Conservation (phyloP, 73 alveolate genomes). For the Stentor roeselii region DNA sequence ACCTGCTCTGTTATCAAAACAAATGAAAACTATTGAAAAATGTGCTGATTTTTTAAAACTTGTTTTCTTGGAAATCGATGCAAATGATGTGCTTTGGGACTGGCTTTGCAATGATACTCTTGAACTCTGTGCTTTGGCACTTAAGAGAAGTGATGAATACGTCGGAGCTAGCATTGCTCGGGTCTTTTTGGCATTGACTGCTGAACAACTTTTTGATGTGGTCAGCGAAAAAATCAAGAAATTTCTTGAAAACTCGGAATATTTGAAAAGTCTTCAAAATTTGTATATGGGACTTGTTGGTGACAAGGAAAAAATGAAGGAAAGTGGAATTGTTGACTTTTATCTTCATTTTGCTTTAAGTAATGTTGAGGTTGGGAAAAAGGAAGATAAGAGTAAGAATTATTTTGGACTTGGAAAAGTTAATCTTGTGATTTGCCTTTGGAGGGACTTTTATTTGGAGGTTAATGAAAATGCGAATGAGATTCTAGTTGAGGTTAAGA, state of each 20-base stretch:
- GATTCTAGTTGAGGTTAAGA: conserved; percentile 48
- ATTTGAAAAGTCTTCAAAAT: background rate
- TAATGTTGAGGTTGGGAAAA: background rate
- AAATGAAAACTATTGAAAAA: conserved; percentile 23
- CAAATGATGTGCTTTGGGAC: conserved; percentile 51
- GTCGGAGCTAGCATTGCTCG: conserved; percentile 25
- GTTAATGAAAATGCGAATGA: conserved; percentile 54
- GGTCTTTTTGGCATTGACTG: background rate
- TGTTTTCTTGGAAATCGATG: conserved; percentile 50
- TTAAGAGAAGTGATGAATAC: conserved; percentile 53
- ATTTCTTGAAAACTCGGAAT: background rate
- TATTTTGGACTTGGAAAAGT: background rate
- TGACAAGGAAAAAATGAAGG: background rate
- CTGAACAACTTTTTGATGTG: background rate
- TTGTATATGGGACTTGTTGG: background rate
- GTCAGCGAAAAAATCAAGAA: background rate
- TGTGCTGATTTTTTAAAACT: conserved; percentile 50
- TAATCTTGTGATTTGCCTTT: background rate
- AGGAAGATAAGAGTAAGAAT: background rate
- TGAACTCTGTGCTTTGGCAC: conserved; percentile 46
- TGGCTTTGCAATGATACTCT: conserved; percentile 55
- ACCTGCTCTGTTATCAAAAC: background rate
- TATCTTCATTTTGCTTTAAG: background rate
- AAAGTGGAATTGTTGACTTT: background rate
- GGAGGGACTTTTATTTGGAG: conserved; percentile 56